Evolutionary conservation across 139 green algal species (phyloP), one percentile per base, ranked within the genome.

Genomic region (Coelastrella sp.): DNA sequence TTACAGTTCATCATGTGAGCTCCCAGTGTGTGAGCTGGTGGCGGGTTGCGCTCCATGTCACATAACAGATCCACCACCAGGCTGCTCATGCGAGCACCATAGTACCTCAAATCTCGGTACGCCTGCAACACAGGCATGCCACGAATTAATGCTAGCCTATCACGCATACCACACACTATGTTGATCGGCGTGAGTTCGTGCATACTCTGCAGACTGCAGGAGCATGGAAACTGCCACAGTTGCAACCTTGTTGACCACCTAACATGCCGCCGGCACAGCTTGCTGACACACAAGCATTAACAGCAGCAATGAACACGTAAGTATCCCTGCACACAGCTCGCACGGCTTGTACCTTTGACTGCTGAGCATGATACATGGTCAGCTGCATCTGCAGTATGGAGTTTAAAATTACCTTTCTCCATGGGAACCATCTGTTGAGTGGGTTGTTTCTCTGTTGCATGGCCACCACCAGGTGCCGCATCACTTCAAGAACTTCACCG

Each of bases 371-470:
- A 47, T 47, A 47, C 32, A 47, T 47, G 32, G 32, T 2, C 32
- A 47, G 32, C 32, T 47, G 32, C 32, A 47, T 47, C 32, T 47
- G 32, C 32, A 47, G 32, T 71, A 2, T 71, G 64, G 3, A 20
- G 16, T 47, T 5, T 76, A 2, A 6, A 32, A 0, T n/a, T 76
- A 92, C 89, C 89, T 90, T 82, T 19, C 83, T 61, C 90, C 90
- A 92, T 10, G 61, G 80, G 84, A 92, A 90, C 90, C 90, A 92
- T 20, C 90, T 71, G 78, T 92, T 92, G 68, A 92, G 78, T 19
- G 90, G 90, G 78, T 92, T 92, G 56, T 88, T 84, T 57, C 87
- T 84, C 8, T 2, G 4, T 83, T 90, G 83, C 89, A 92, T 83
- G 14, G 89, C 89, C 16, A 78, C 68, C 61, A 80, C 74, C 74